Percentiles rank a stretch among this genome's conserved stretches.
phyloP scores from a whole-genome alignment of 768 basidiomycete species.

The Thelephora ganbajun region DNA sequence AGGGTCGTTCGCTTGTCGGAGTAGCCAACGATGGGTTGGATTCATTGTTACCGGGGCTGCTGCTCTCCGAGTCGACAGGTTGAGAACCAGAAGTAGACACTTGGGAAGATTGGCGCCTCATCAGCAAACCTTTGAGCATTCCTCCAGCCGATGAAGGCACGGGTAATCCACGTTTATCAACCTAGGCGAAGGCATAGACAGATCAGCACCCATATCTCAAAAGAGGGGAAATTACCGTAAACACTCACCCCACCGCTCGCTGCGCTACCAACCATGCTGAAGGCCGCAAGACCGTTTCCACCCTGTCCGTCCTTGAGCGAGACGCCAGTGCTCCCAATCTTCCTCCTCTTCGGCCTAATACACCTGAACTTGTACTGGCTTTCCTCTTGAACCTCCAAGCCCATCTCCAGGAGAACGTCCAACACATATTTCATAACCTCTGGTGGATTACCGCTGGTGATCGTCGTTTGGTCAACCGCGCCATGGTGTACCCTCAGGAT shows the following conservation, averaged over 20 bases:
- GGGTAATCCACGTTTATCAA: constrained; percentile 82
- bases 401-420: constrained; percentile 75
- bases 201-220: not conserved
- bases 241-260: constrained; percentile 73
- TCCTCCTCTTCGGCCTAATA: constrained; percentile 62
- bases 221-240: not conserved
- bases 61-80: not conserved
- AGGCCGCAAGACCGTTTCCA: constrained; percentile 45
- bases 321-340: constrained; percentile 23
- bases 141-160: constrained; percentile 57
- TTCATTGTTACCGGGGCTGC: too few relatives aligned
- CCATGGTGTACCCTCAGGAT: constrained; percentile 79
- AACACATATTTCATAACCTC: constrained; percentile 82
- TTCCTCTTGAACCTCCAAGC: constrained; percentile 78
- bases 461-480: constrained; percentile 78
- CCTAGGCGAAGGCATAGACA: constrained; percentile 28
- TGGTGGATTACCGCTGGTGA: constrained; percentile 73
- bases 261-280: constrained; percentile 68
- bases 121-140: constrained; percentile 78
- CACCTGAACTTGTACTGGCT: constrained; percentile 87
- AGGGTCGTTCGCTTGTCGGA: constrained; percentile 3
- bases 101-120: constrained; percentile 86
- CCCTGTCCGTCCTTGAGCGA: constrained; percentile 29
- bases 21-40: constrained; percentile 4
- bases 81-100: constrained; percentile 29